Base-by-base conservation (phyloP, 768 basidiomycete genomes). In the Podaxis carcinomalis region DNA sequence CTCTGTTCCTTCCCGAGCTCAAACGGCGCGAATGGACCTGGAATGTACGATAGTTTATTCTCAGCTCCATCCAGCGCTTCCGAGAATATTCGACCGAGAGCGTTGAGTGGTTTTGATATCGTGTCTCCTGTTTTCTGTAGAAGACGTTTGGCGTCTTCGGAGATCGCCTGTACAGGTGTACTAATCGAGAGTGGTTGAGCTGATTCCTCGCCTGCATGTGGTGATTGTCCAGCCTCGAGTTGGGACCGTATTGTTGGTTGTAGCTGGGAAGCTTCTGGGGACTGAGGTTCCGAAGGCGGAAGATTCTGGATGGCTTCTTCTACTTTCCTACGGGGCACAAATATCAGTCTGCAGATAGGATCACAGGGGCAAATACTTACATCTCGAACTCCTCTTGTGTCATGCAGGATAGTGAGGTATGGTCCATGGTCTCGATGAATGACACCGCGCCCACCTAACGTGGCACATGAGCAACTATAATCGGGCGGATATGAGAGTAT, bases 391-490 rank as follows among this genome's bases (percentile, higher is more conserved):
- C 93, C 47, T 90, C 89, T 70, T 94, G 91, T 0, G 91, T 85
- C 63, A 98, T 98, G 66, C 92, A 89, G n/a, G 94, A 96, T 46
- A 99, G 76, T 6, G 92, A 91, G 0, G 93, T 89, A 61, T 95
- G 92, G 70, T 98, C 97, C 93, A 99, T 95, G 0, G 94, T 92
- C 74, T 99, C 97, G 63, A 99, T 95, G 71, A 98, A 99, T 1
- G 93, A 92, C 37, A 98, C 92, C 1, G 97, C 94, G 3, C 94
- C 97, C 85, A 90, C 95, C 94, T 98, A 63, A 6, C 4, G 3
- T 19, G 36, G 10, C 25, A 57, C 53, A 47, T 46, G 27, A 9
- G 19, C 13, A 56, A 10, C 3, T 62, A 19, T 6, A 3, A 32
- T 5, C 6, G 23, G 2, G 25, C 0, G 25, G 11, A 63, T 25